Conservation (phyloP, 148 eudicot species). For the Nepenthes mirabilis region DNA sequence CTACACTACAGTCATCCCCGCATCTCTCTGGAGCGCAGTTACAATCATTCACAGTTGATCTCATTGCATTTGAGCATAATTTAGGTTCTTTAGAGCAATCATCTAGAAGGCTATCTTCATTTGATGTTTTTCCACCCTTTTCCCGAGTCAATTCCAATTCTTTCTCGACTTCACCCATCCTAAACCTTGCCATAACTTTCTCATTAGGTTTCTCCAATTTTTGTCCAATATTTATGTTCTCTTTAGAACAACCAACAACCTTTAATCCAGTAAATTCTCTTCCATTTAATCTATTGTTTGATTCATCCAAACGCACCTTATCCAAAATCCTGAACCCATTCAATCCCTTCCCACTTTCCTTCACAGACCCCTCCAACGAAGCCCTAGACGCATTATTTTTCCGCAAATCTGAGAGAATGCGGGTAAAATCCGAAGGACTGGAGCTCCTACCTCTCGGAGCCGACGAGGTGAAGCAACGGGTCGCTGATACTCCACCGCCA, state of each 20-base stretch:
- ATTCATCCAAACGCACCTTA: neutral
- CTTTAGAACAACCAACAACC: conserved; percentile 14
- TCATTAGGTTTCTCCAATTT: conserved; percentile 5
- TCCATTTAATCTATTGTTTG: neutral
- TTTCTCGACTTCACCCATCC: conserved; percentile 8
- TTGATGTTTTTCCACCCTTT: neutral
- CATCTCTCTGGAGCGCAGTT: neutral
- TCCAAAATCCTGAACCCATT: too few species aligned
- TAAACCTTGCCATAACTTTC: neutral
- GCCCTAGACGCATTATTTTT: conserved; percentile 27
- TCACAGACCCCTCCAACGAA: conserved; percentile 2
- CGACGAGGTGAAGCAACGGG: conserved; percentile 15
- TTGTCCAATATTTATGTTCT: conserved; percentile 3
- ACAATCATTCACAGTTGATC: neutral
- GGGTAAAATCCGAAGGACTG: conserved; percentile 61
- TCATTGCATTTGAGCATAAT: conserved; percentile 4
- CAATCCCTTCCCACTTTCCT: neutral
- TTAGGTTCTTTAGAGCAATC: conserved; percentile 4
- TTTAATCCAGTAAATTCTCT: conserved; percentile 12
- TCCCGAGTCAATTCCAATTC: conserved; percentile 1
- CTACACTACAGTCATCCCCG: conserved; percentile 8
- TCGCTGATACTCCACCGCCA: too few species aligned
- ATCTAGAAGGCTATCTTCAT: conserved; percentile 1
- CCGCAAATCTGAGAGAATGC: conserved; percentile 41
- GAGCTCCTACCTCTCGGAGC: conserved; percentile 75